Base-by-base conservation (phyloP, 78 protist genomes). In the Chrysochromulina tobinii region DNA sequence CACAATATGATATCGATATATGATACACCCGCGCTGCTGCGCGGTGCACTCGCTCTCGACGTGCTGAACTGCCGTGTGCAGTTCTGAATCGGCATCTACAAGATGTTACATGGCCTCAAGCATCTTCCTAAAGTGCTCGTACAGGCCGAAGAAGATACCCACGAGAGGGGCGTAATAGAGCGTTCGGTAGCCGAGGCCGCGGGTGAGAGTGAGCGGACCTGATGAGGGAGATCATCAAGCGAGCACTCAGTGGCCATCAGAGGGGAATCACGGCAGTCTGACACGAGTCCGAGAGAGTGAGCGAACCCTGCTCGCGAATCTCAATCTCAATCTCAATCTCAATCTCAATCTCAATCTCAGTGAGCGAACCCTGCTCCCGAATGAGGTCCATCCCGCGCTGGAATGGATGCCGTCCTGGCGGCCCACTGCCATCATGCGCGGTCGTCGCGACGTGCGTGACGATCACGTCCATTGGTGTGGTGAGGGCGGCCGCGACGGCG, bases 401-500 rank as follows among this genome's bases (percentile, higher is more conserved):
- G 53, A 72, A 4, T 0, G 6, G 3, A 6, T 72, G 53, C n/a
- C 14, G 15, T 15, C 53, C 81, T 9, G 6, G 20, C 81, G 38
- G 64, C 64, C 23, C 12, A 38, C 73, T 67, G 50, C 73, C 27
- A 67, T 67, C 73, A 67, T 9, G 8, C 73, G 50, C 14, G 53
- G 5, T 15, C n/a, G 81, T 72, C 54, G 17, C 8, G 12, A 15
- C 11, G 83, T 75, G 83, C n/a, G 83, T 75, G 25, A 75, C 83
- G 38, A 75, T 1, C 58, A 75, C 83, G 83, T 75, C 83, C 12
- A 75, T 54, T 17, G 83, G 83, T 23, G 83, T 75, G 14, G 83
- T 75, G 25, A 75, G 54, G 14, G 83, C 83, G n/a, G 83, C 83
- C 25, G 83, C 83, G n/a, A 75, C 3, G 3, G 83, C 83, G 58